Percentiles rank a stretch among this genome's conserved stretches.
Conservation (phyloP, 176 grass and related monocot species). For the Typha latifolia region DNA sequence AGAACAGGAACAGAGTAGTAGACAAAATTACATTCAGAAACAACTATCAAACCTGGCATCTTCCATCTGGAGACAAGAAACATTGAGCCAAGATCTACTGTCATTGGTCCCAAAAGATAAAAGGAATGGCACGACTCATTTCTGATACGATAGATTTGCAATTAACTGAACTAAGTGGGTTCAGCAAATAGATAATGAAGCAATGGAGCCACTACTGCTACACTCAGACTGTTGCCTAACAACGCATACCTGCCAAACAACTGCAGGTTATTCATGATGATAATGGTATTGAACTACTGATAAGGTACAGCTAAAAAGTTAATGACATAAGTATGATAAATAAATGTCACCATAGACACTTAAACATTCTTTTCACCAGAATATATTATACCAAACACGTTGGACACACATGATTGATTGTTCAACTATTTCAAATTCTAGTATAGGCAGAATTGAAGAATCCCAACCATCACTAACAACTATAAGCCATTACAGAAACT, state of each 20-base stretch:
- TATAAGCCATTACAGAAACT: constrained; percentile 22
- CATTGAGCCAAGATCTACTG: not conserved
- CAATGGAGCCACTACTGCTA: constrained; percentile 72
- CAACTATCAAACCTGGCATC: not conserved
- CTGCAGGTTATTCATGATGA: too few relatives aligned
- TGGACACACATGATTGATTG: too few relatives aligned
- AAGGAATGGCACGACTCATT: not conserved
- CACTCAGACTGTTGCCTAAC: constrained; percentile 86
- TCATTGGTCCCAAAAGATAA: not conserved
- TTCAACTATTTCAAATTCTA: too few relatives aligned
- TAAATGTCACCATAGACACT: too few relatives aligned
- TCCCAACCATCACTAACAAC: constrained; percentile 2
- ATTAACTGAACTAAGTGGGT: constrained; percentile 6
- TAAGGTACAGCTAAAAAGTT: too few relatives aligned
- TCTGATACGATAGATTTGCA: not conserved
- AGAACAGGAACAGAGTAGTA: not conserved
- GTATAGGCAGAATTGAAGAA: not conserved
- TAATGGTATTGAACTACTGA: too few relatives aligned
- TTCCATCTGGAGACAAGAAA: not conserved
- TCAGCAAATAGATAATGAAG: constrained; percentile 67
- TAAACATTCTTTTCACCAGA: too few relatives aligned
- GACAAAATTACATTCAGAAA: too few relatives aligned
- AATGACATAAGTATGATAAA: too few relatives aligned
- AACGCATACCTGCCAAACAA: constrained; percentile 71
- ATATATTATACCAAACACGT: too few relatives aligned